Conservation (phyloP, 2,329 filamentous ascomycete genomes). For the Neonectria faginata region DNA sequence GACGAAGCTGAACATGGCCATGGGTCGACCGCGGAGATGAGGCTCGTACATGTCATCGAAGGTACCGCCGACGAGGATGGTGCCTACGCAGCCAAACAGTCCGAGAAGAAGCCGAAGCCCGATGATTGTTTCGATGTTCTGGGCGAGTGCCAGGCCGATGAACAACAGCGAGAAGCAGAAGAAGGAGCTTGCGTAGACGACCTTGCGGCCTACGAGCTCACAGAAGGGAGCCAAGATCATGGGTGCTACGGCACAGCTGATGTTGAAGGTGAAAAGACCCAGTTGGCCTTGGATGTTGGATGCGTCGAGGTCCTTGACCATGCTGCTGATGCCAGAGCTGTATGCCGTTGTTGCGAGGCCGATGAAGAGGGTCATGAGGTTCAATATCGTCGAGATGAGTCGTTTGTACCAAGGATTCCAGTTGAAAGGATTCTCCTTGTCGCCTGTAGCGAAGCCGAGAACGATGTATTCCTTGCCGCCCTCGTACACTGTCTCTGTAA, state of each 20-base stretch:
- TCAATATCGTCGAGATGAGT: constrained; percentile 39
- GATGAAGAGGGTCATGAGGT: constrained; percentile 40
- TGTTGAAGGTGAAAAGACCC: constrained; percentile 40
- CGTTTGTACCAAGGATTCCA: constrained; percentile 43
- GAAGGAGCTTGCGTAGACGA: constrained; percentile 37
- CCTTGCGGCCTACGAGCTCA: constrained; percentile 38
- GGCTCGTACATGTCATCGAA: constrained; percentile 44
- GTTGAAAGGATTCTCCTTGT: constrained; percentile 41
- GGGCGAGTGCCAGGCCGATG: constrained; percentile 36
- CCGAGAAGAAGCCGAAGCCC: constrained; percentile 37
- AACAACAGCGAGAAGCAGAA: constrained; percentile 38
- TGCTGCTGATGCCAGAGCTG: constrained; percentile 37
- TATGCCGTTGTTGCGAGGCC: constrained; percentile 39
- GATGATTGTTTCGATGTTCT: constrained; percentile 39
- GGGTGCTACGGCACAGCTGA: constrained; percentile 38
- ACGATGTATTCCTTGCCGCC: constrained; percentile 39
- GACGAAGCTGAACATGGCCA: constrained; percentile 43
- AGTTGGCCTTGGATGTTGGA: constrained; percentile 38
- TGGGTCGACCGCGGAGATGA: constrained; percentile 38
- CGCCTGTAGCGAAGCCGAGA: constrained; percentile 37
- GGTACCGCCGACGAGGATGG: constrained; percentile 40
- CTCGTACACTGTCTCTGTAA: constrained; percentile 34
- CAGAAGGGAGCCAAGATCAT: constrained; percentile 38
- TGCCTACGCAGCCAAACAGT: constrained; percentile 41
- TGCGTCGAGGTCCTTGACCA: constrained; percentile 32